Percentiles rank a stretch among this genome's conserved stretches.
phyloP scores from a whole-genome alignment of 495 filamentous ascomycete species.

The Hyaloscypha hepaticicola region DNA sequence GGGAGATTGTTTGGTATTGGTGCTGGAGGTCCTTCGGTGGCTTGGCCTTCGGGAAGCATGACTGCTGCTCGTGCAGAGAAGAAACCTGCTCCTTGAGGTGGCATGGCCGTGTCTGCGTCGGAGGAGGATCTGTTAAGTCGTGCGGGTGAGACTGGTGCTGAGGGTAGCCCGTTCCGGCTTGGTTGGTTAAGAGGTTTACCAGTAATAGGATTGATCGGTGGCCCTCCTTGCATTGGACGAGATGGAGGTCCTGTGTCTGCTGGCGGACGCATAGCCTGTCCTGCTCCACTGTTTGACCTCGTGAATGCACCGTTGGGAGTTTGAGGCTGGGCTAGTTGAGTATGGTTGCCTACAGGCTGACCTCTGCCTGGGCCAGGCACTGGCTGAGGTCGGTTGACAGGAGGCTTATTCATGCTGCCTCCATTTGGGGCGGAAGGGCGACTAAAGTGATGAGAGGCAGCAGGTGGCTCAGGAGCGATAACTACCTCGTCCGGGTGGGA shows the following conservation, averaged over 20 bases:
- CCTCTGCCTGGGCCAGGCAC: constrained; percentile 19
- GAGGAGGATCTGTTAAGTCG: constrained; percentile 11
- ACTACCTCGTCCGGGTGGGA: constrained; percentile 59
- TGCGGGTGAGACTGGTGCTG: constrained; percentile 26
- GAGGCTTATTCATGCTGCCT: constrained; percentile 27
- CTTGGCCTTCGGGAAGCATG: constrained; percentile 41
- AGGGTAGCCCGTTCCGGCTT: constrained; percentile 21
- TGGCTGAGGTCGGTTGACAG: constrained; percentile 27
- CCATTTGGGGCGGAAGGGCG: constrained; percentile 20
- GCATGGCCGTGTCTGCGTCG: constrained; percentile 9
- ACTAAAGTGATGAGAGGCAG: constrained; percentile 23
- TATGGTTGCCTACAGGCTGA: not conserved
- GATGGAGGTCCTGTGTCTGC: not conserved
- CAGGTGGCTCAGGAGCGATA: constrained; percentile 17
- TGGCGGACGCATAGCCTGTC: constrained; percentile 15
- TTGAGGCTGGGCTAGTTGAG: constrained; percentile 24
- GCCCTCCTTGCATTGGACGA: constrained; percentile 8
- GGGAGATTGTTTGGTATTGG: constrained; percentile 44
- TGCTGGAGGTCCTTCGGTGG: constrained; percentile 36
- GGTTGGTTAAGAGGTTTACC: constrained; percentile 30
- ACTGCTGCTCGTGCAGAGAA: constrained; percentile 71
- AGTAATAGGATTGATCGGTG: constrained; percentile 12
- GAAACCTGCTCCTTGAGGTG: constrained; percentile 56
- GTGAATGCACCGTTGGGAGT: constrained; percentile 27
- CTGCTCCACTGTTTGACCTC: constrained; percentile 23